Percentiles rank a stretch among this genome's conserved stretches.
These are phyloP conservation scores for Chlorella sp. DNA, from an alignment of 139 green algal species.

Conservation along the genomic window DNA sequence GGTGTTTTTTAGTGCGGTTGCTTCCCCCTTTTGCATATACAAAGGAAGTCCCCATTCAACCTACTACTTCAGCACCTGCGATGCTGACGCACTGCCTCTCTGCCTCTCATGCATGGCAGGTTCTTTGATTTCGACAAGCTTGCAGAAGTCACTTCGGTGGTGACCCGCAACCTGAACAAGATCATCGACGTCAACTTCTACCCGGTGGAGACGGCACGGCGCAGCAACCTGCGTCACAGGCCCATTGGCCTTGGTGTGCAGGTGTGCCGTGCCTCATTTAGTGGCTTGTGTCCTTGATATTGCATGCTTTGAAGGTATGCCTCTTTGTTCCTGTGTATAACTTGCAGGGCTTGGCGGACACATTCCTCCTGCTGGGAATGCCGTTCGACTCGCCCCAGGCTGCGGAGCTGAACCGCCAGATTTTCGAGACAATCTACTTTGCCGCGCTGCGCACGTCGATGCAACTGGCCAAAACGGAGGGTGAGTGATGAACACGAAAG, in stretches of 20 bases:
- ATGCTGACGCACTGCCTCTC: no score
- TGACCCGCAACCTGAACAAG: conserved; percentile 95
- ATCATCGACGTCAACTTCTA: conserved; percentile 99
- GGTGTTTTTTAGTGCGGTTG: no score
- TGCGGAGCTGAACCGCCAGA: conserved; percentile 85
- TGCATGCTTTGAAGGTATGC: not conserved
- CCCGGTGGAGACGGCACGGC: conserved; percentile 85
- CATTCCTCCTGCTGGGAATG: conserved; percentile 98
- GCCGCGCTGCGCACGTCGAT: conserved; percentile 83
- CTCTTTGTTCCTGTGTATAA: not conserved
- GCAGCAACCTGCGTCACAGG: conserved; percentile 95
- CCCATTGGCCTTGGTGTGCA: conserved; percentile 98
- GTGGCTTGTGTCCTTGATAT: not conserved
- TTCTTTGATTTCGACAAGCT: conserved; percentile 94
- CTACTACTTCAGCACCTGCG: no score
- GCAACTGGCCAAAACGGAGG: conserved; percentile 73
- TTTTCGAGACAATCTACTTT: conserved; percentile 99
- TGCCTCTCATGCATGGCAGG: conserved; percentile 47
- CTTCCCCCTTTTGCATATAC: no score
- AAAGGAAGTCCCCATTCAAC: no score
- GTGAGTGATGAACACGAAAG: not conserved
- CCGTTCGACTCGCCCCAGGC: conserved; percentile 93
- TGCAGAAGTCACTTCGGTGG: conserved; percentile 57
- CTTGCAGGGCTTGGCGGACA: conserved; percentile 94
- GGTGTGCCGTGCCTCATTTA: conserved; percentile 16